Evolutionary conservation across 768 basidiomycete genomes (phyloP), one percentile per base, ranked within the genome.

Genomic region (Kockovaella imperatae): DNA sequence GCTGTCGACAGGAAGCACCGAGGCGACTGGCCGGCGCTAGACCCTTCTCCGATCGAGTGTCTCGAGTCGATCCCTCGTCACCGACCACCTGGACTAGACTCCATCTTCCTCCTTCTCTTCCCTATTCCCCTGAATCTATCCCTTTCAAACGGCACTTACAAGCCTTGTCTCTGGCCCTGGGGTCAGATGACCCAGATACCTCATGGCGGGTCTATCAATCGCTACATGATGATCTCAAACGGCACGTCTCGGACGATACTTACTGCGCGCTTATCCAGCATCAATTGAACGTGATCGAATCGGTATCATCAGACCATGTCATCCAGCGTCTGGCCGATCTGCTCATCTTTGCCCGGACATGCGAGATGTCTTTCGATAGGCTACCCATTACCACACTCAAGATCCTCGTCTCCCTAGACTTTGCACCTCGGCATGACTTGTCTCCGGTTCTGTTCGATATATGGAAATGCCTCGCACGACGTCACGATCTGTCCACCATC

Each of bases 141-240:
- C 62, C 62, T 3, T 67, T 67, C 47, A 45, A 56, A 45, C 49
- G 64, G 26, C 64, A 67, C 31, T 49, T 61, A 21, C 50, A 60
- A 15, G 49, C 54, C 6, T 56, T 67, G n/a, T 54, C 58, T 3
- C 44, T 55, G 14, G 43, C 59, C 7, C 32, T 61, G 1, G 35
- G 54, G 28, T 46, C 42, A 6, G 34, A 50, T 4, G 45, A 34
- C 3, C 28, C 52, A 1, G 47, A 59, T n/a, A 59, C 64, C 42
- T 61, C 62, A 20, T 67, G 62, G 62, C 13, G 21, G 1, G 35
- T 56, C 20, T 64, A 57, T 45, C 17, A 28, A 28, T 50, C 55
- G n/a, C 35, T 67, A 4, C 59, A 67, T 39, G 46, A 52, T 4
- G 49, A 50, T 3, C 36, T 63, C 3, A 32, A 52, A n/a, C 52